Percentiles rank a stretch among this genome's conserved stretches.
Evolutionary conservation across 2,329 filamentous ascomycete species (phyloP).

Genomic region (Monascus ruber): DNA sequence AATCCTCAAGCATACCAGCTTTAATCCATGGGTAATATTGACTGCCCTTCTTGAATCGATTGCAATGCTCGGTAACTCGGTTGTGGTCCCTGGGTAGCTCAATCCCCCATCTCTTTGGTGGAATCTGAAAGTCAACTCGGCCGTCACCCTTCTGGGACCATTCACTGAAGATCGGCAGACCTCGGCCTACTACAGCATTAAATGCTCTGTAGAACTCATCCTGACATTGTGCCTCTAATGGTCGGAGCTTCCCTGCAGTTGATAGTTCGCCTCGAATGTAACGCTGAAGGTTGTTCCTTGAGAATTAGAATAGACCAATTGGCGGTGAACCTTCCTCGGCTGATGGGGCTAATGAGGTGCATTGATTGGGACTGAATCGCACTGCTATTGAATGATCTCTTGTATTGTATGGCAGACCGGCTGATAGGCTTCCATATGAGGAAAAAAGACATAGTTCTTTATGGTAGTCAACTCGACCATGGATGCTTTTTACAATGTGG

Average conservation of each 20-base stretch:
- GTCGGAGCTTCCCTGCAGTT: constrained; percentile 3
- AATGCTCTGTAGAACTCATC: constrained; percentile 7
- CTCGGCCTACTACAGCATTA: constrained; percentile 2
- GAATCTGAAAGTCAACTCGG: constrained; percentile 8
- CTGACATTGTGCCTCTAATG: constrained; percentile 6
- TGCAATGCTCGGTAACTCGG: constrained; percentile 3
- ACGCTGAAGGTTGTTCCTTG: constrained; percentile 1
- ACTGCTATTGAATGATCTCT: too few relatives aligned
- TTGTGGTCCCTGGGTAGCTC: constrained; percentile 2
- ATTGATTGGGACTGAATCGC: constrained; percentile 2
- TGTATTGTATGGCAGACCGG: too few relatives aligned
- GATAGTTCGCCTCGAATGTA: constrained; percentile 2
- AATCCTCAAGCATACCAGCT: constrained; percentile 1
- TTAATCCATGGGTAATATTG: constrained; percentile 1
- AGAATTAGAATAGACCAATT: constrained; percentile 6
- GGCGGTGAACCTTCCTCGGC: constrained; percentile 2
- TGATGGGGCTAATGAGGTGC: constrained; percentile 5
- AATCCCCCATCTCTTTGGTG: constrained; percentile 4
- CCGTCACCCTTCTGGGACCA: constrained; percentile 5
- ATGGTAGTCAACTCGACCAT: too few relatives aligned
- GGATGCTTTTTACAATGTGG: too few relatives aligned
- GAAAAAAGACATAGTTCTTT: too few relatives aligned
- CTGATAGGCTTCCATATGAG: too few relatives aligned
- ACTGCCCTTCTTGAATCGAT: constrained; percentile 1
- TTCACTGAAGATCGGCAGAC: constrained; percentile 6